Percentiles rank a stretch among this genome's conserved stretches.
These are phyloP conservation scores for Penicillium fuscoglaucum DNA, from an alignment of 2,329 filamentous ascomycete species.

Conservation along the genomic window DNA sequence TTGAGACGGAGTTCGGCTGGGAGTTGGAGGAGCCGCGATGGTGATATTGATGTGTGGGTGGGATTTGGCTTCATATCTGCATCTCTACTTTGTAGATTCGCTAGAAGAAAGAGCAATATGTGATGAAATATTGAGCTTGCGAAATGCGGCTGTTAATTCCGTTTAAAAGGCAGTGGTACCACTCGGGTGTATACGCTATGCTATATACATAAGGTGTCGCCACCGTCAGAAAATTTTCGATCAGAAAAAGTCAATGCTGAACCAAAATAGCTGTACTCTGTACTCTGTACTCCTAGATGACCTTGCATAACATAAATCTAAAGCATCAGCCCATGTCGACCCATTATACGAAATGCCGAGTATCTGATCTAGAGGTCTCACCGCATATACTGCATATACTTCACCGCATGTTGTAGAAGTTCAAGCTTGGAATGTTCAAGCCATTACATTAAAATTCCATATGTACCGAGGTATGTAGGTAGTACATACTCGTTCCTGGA, in stretches of 20 bases:
- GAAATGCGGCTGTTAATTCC: not conserved
- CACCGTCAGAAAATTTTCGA: slow-evolving; percentile 7
- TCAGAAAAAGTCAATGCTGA: not conserved
- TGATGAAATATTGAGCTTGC: not conserved
- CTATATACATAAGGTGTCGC: slow-evolving; percentile 4
- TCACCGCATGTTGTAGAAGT: not conserved
- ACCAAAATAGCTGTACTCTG: not conserved
- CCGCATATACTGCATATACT: not conserved
- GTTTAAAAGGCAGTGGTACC: slow-evolving; percentile 1
- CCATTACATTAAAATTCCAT: too few species aligned
- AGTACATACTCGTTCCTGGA: not conserved
- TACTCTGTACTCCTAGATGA: not conserved
- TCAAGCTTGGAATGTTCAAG: too few species aligned
- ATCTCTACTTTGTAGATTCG: not conserved
- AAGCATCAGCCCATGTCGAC: slow-evolving; percentile 6
- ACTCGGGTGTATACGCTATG: slow-evolving; percentile 3
- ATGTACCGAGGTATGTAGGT: too few species aligned
- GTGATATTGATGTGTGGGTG: not conserved
- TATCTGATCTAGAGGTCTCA: slow-evolving; percentile 1
- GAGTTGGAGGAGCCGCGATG: slow-evolving; percentile 27
- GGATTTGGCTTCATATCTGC: not conserved
- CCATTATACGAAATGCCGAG: not conserved
- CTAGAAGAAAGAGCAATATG: not conserved
- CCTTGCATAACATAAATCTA: not conserved
- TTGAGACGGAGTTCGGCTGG: slow-evolving; percentile 36